Conservation (phyloP, 2,329 filamentous ascomycete genomes). For the Alternaria longipes region DNA sequence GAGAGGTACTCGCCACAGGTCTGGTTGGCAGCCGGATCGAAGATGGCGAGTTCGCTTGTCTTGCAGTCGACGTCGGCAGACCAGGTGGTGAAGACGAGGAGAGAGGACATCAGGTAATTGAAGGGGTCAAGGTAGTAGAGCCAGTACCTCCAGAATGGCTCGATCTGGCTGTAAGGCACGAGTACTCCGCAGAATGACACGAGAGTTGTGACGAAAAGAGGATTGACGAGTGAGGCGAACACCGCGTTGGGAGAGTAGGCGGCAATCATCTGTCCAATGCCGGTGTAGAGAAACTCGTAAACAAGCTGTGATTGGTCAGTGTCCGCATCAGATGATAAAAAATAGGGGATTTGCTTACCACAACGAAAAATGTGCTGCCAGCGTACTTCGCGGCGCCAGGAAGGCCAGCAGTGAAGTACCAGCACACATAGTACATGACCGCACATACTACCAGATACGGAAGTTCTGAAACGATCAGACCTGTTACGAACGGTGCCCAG, state of each 20-base stretch:
- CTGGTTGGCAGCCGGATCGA: constrained; percentile 60
- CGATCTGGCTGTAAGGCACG: constrained; percentile 67
- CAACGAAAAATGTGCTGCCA: constrained; percentile 54
- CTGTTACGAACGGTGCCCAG: constrained; percentile 74
- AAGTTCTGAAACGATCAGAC: constrained; percentile 74
- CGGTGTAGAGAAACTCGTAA: constrained; percentile 53
- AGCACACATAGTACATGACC: constrained; percentile 69
- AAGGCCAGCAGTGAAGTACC: constrained; percentile 52
- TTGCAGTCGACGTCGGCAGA: constrained; percentile 50
- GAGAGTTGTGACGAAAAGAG: constrained; percentile 22
- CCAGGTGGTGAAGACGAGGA: constrained; percentile 53
- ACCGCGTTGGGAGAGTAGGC: constrained; percentile 52
- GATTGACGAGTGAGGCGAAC: constrained; percentile 62
- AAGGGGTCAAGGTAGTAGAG: constrained; percentile 50
- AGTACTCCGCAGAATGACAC: constrained; percentile 62
- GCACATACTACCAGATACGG: constrained; percentile 69
- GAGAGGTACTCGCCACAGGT: constrained; percentile 68
- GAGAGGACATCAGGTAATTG: constrained; percentile 51
- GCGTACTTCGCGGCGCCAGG: constrained; percentile 57
- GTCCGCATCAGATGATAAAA: not conserved
- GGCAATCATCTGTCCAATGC: constrained; percentile 65
- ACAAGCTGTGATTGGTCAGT: constrained; percentile 69
- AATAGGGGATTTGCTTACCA: constrained; percentile 22
- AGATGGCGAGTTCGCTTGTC: constrained; percentile 43
- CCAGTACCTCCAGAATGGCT: constrained; percentile 71